phyloP scores from a whole-genome alignment of 139 green algal genomes.

The Pseudopediastrum boryanum region DNA sequence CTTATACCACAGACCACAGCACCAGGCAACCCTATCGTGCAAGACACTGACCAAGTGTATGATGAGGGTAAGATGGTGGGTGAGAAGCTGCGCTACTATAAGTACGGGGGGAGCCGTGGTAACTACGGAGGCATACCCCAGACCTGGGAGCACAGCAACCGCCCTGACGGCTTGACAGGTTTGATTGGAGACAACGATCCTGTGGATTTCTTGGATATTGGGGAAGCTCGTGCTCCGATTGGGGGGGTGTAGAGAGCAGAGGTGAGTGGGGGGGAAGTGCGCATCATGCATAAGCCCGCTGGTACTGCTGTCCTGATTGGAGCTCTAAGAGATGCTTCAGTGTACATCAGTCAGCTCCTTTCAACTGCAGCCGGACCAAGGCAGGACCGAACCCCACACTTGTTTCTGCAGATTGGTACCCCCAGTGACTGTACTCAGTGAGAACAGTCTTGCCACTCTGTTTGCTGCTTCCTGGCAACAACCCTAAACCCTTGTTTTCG shows the following conservation, averaged over 20 bases:
- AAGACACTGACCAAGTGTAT: neutral
- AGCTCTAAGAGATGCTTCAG: no score
- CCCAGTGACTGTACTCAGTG: no score
- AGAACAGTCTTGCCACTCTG: no score
- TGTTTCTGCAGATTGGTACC: no score
- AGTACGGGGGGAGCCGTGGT: neutral
- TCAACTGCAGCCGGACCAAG: no score
- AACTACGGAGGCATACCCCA: conserved; percentile 21
- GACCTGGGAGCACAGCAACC: conserved; percentile 20
- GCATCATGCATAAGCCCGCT: no score
- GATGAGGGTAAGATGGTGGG: neutral
- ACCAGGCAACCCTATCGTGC: conserved; percentile 10
- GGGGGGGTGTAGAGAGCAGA: conserved; percentile 12
- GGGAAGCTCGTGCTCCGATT: neutral
- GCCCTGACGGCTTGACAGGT: neutral
- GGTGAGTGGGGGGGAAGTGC: no score
- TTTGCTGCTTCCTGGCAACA: no score
- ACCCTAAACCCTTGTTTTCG: no score
- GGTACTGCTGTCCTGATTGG: no score
- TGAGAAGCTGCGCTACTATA: neutral
- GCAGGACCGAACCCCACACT: no score
- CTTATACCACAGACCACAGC: neutral
- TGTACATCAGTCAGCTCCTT: no score
- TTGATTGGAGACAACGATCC: conserved; percentile 24
- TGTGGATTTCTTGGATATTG: conserved; percentile 20